phyloP scores from a whole-genome alignment of 768 basidiomycete genomes.

The Nevesoporus exiguus region DNA sequence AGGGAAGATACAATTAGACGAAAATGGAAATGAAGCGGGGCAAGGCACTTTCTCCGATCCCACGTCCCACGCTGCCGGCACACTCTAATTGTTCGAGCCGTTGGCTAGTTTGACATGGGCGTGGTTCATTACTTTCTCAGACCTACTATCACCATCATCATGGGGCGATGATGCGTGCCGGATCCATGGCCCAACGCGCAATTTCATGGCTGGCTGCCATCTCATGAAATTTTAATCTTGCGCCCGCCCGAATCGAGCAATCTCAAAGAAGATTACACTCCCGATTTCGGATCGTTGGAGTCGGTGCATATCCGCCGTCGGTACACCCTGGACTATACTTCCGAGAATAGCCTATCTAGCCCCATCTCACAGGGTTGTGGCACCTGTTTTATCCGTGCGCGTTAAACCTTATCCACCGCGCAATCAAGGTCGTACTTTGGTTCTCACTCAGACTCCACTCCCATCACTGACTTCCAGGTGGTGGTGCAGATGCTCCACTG shows the following conservation, averaged over 20 bases:
- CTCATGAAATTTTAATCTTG: slow-evolving; percentile 17
- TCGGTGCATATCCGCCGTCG: slow-evolving; percentile 1
- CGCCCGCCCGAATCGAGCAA: slow-evolving; percentile 31
- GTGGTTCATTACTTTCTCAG: slow-evolving; percentile 14
- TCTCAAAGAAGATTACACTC: slow-evolving; percentile 23
- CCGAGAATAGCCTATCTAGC: slow-evolving; percentile 11
- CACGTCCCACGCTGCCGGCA: slow-evolving; percentile 28
- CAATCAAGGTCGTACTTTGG: not conserved
- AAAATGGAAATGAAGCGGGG: slow-evolving; percentile 30
- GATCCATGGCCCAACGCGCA: slow-evolving; percentile 19
- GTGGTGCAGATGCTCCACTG: not conserved
- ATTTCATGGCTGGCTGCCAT: slow-evolving; percentile 10
- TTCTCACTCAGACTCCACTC: not conserved
- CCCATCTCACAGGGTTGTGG: slow-evolving; percentile 12
- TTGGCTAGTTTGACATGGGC: slow-evolving; percentile 8
- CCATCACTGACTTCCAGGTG: not conserved
- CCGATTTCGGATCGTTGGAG: slow-evolving; percentile 20
- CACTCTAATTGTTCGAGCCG: slow-evolving; percentile 30
- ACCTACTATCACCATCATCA: slow-evolving; percentile 9
- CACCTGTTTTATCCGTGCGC: slow-evolving; percentile 16
- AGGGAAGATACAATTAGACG: slow-evolving; percentile 35
- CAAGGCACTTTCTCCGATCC: slow-evolving; percentile 8
- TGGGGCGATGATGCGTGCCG: slow-evolving; percentile 27
- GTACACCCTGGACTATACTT: slow-evolving; percentile 9
- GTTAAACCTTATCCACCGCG: slow-evolving; percentile 23